Percentiles rank a stretch among this genome's conserved stretches.
These are phyloP conservation scores for Pseudozyma pruni DNA, from an alignment of 1,284 basidiomycete genomes.

Conservation along the genomic window DNA sequence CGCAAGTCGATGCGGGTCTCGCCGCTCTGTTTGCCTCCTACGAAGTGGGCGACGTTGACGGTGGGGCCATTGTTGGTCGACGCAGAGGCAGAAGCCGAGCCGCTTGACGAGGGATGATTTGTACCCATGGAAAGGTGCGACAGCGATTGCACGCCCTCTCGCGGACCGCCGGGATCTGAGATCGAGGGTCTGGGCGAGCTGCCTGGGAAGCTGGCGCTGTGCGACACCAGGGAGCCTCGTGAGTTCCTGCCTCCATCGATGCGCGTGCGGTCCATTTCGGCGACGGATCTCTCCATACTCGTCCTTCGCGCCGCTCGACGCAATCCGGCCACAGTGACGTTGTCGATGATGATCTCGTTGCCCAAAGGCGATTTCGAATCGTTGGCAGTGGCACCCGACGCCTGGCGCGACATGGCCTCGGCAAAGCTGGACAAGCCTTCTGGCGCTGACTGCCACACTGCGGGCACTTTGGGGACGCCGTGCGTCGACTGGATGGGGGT, in stretches of 20 bases:
- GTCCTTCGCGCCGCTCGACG: conserved; percentile 54
- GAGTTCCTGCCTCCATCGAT: conserved; percentile 18
- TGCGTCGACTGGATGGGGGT: conserved; percentile 47
- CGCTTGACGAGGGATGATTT: conserved; percentile 5
- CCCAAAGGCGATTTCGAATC: conserved; percentile 6
- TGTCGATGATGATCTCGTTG: conserved; percentile 31
- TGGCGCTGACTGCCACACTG: conserved; percentile 50
- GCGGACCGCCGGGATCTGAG: conserved; percentile 32
- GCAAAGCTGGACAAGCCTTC: conserved; percentile 38
- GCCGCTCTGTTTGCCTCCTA: conserved; percentile 37
- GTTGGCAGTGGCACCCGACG: conserved; percentile 14
- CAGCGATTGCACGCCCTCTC: conserved; percentile 34
- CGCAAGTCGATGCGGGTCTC: conserved; percentile 53
- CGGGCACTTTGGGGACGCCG: conserved; percentile 17
- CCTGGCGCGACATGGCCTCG: conserved; percentile 36
- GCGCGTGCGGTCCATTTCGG: conserved; percentile 16
- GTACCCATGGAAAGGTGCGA: conserved; percentile 24
- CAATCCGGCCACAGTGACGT: conserved; percentile 49
- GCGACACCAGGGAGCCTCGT: conserved; percentile 20
- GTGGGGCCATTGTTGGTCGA: conserved; percentile 41
- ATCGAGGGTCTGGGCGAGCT: conserved; percentile 36
- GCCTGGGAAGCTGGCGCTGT: conserved; percentile 51
- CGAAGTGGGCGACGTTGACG: conserved; percentile 48
- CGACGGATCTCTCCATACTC: conserved; percentile 38
- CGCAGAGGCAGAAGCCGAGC: conserved; percentile 28